Conservation (phyloP, 2,329 filamentous ascomycete species). For the Colletotrichum eleusines region DNA sequence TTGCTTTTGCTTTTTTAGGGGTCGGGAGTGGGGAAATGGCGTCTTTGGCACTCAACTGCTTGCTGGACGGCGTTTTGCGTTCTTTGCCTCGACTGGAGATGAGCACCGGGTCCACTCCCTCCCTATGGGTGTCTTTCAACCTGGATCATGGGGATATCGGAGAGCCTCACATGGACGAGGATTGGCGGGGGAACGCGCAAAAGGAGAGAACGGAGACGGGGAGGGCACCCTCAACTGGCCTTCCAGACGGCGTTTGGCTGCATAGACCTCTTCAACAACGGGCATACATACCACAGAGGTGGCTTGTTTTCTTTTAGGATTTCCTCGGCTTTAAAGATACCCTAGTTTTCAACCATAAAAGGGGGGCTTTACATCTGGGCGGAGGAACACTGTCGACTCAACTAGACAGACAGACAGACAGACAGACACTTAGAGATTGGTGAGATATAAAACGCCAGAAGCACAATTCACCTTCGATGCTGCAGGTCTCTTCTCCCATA, state of each 20-base stretch:
- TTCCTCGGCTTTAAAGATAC: conserved; percentile 49
- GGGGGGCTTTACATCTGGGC: conserved; percentile 38
- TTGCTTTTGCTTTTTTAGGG: neutral
- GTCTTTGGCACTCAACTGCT: conserved; percentile 39
- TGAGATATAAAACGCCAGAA: neutral
- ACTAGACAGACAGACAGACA: conserved; percentile 41
- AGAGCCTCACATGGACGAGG: neutral
- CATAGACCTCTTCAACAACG: conserved; percentile 38
- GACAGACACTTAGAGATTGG: conserved; percentile 39
- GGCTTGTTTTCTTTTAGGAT: conserved; percentile 33
- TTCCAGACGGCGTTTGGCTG: conserved; percentile 38
- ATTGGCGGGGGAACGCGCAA: neutral
- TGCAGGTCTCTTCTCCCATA: neutral
- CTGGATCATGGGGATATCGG: conserved; percentile 1
- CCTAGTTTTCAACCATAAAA: conserved; percentile 50
- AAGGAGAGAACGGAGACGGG: neutral
- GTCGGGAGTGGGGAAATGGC: neutral
- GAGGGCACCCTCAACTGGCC: conserved; percentile 41
- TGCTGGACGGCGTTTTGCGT: conserved; percentile 31
- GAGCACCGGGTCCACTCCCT: conserved; percentile 4
- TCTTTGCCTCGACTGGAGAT: conserved; percentile 16
- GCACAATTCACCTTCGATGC: neutral
- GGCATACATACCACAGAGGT: conserved; percentile 5
- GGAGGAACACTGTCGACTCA: conserved; percentile 44
- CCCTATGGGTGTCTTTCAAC: conserved; percentile 29